A percentile compares a stretch with the other conserved stretches of the same genome.
Conservation (phyloP, 1,284 basidiomycete genomes). For the Tilletia horrida region DNA sequence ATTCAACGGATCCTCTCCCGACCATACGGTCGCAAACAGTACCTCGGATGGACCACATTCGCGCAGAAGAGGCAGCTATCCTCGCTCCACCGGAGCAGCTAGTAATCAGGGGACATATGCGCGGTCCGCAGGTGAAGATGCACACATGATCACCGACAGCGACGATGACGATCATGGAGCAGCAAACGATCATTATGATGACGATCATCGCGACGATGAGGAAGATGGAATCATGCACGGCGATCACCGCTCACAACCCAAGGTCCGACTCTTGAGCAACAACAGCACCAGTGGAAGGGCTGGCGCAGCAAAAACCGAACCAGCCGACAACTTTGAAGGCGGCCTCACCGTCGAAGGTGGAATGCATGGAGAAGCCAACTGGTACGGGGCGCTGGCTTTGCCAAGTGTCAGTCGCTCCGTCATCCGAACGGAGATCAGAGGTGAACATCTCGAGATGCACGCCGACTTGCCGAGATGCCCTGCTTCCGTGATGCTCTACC, state of each 20-base stretch:
- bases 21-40: not conserved
- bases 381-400: conserved; percentile 49
- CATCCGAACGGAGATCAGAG: conserved; percentile 48
- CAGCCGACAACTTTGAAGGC: conserved; percentile 33
- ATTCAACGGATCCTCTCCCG: not conserved
- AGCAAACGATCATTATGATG: not conserved
- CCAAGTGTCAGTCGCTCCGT: conserved; percentile 46
- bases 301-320: not conserved
- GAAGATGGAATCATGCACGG: not conserved
- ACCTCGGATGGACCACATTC: too few species aligned
- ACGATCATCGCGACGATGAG: not conserved
- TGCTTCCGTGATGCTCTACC: conserved; percentile 44
- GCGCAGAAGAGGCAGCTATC: not conserved
- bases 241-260: not conserved
- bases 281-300: not conserved
- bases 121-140: not conserved
- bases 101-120: not conserved
- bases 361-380: conserved; percentile 25
- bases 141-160: not conserved
- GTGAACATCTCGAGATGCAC: conserved; percentile 47
- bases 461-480: conserved; percentile 47
- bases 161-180: not conserved
- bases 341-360: conserved; percentile 46
- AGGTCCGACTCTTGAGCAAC: too few species aligned
- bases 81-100: not conserved